These are phyloP conservation scores for Thalassiosira exigua DNA, from an alignment of 352 stramenopile species.

Conservation along the genomic window DNA sequence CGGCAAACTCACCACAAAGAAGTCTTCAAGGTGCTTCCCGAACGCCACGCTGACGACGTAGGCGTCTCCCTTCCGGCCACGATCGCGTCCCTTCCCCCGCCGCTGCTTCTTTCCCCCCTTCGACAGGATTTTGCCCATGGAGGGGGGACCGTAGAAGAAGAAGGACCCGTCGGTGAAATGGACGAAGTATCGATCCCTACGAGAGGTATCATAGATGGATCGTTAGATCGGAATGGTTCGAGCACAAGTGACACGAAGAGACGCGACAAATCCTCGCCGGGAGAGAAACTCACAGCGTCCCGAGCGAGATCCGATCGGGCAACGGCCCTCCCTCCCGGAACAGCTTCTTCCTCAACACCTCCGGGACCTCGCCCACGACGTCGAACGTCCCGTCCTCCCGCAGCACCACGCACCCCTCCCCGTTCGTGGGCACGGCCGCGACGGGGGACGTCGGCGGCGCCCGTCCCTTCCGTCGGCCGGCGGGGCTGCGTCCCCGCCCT, in stretches of 20 bases:
- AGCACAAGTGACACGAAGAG: no score
- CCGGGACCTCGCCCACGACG: constrained; percentile 70
- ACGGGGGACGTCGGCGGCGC: constrained; percentile 27
- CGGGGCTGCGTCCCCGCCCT: constrained; percentile 26
- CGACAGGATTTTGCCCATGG: constrained; percentile 63
- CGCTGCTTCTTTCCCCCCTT: constrained; percentile 5
- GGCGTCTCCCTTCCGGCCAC: constrained; percentile 3
- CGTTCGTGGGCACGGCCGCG: constrained; percentile 74
- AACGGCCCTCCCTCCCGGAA: constrained; percentile 46
- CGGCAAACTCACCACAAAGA: constrained; percentile 75
- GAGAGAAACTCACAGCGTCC: constrained; percentile 38
- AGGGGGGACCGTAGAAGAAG: constrained; percentile 64
- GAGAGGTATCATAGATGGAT: neutral
- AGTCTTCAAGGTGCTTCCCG: constrained; percentile 70
- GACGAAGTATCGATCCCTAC: constrained; percentile 68
- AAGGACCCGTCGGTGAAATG: constrained; percentile 66
- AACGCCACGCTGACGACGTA: constrained; percentile 67
- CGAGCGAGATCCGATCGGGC: constrained; percentile 70
- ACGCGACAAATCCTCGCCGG: no score
- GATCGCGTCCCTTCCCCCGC: constrained; percentile 9
- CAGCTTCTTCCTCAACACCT: constrained; percentile 63
- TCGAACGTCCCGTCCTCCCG: constrained; percentile 72
- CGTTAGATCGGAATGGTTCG: no score
- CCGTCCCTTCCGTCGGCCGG: neutral
- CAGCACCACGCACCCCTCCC: constrained; percentile 71